Evolutionary conservation across 2,329 filamentous ascomycete genomes (phyloP).

Genomic region (Zasmidium citrigriseum): DNA sequence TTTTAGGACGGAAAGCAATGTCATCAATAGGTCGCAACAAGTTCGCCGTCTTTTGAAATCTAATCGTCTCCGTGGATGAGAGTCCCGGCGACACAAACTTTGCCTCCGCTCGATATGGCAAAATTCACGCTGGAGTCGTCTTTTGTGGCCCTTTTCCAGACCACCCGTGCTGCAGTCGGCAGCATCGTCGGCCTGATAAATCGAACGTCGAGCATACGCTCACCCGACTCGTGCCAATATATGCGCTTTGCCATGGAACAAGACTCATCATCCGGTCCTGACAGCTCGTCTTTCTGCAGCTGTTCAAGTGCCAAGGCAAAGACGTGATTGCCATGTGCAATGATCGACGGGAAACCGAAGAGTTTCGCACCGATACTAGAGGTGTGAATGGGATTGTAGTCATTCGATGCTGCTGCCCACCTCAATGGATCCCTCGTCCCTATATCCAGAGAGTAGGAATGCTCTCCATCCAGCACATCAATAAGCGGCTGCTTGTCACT

Average conservation of each 20-base stretch:
- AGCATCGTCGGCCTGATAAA: slow-evolving; percentile 15
- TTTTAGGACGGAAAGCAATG: too few relatives aligned
- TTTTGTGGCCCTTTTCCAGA: neutral
- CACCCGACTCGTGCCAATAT: slow-evolving; percentile 4
- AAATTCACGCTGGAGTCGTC: neutral
- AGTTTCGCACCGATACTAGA: slow-evolving; percentile 13
- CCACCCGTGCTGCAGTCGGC: neutral
- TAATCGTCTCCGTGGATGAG: neutral
- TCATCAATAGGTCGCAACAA: too few relatives aligned
- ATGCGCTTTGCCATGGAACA: neutral
- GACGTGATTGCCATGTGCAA: slow-evolving; percentile 25
- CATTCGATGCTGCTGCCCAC: slow-evolving; percentile 22
- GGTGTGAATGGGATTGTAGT: slow-evolving; percentile 25
- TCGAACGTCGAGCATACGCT: slow-evolving; percentile 8
- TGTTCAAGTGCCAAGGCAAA: slow-evolving; percentile 15
- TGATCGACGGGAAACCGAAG: slow-evolving; percentile 19
- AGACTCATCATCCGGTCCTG: neutral
- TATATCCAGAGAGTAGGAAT: neutral
- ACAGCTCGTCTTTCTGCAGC: neutral
- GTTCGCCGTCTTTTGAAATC: neutral
- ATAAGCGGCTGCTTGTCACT: too few relatives aligned
- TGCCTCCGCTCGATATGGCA: neutral
- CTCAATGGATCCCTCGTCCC: slow-evolving; percentile 9
- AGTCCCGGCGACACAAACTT: neutral
- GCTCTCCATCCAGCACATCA: neutral